Evolutionary conservation across 192 early-diverging fungal genomes (phyloP).

Genomic region (Backusella tarrabulga): DNA sequence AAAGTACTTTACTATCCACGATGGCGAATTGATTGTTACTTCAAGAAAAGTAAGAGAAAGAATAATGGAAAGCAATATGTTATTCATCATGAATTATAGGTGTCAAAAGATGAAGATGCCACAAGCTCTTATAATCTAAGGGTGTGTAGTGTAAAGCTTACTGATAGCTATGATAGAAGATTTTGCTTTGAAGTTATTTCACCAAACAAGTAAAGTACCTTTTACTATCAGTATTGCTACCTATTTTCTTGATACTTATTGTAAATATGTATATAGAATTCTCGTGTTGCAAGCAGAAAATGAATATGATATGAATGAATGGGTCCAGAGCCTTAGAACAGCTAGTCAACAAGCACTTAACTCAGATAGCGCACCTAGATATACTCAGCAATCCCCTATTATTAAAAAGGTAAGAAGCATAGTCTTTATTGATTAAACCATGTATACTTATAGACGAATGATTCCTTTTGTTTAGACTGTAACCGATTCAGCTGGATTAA

Average conservation of each 20-base stretch:
- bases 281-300: slow-evolving; percentile 78
- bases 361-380: slow-evolving; percentile 43
- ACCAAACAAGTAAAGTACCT: slow-evolving; percentile 56
- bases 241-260: neutral
- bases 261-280: slow-evolving; percentile 39
- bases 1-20: slow-evolving; percentile 71
- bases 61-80: neutral
- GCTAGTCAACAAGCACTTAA: slow-evolving; percentile 57
- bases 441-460: neutral
- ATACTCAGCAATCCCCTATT: slow-evolving; percentile 8
- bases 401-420: neutral
- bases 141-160: slow-evolving; percentile 70
- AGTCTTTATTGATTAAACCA: neutral
- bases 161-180: slow-evolving; percentile 63
- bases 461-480: neutral
- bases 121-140: slow-evolving; percentile 62
- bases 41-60: slow-evolving; percentile 38
- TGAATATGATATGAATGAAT: slow-evolving; percentile 65
- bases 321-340: slow-evolving; percentile 67
- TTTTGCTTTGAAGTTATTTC: slow-evolving; percentile 84
- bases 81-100: slow-evolving; percentile 19
- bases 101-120: slow-evolving; percentile 57
- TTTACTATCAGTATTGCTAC: too few species aligned
- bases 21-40: slow-evolving; percentile 54
- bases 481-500: slow-evolving; percentile 4